These are phyloP conservation scores for Xerocomus brunneocitrinus DNA, from an alignment of 768 basidiomycete species.

Conservation along the genomic window DNA sequence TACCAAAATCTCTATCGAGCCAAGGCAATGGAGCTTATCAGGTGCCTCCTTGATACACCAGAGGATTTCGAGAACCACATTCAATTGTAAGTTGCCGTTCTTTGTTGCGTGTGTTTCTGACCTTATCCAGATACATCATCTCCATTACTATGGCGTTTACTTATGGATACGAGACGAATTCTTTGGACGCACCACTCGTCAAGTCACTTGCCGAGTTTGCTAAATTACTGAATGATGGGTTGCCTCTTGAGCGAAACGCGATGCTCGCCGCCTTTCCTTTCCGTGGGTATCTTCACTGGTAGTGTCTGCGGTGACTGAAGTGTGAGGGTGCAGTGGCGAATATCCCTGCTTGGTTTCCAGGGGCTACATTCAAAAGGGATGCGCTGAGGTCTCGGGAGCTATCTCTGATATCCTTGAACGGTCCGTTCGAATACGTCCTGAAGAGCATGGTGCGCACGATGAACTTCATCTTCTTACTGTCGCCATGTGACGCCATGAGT, in stretches of 20 bases:
- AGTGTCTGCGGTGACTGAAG: background rate
- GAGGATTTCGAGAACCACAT: conserved; percentile 24
- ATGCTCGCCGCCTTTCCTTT: conserved; percentile 30
- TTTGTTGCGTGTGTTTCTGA: background rate
- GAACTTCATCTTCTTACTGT: background rate
- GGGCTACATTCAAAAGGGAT: conserved; percentile 27
- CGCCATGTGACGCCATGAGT: conserved; percentile 1
- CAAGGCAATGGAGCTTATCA: conserved; percentile 19
- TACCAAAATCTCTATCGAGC: conserved; percentile 22
- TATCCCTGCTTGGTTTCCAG: conserved; percentile 29
- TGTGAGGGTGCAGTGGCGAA: conserved; percentile 18
- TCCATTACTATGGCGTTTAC: conserved; percentile 31
- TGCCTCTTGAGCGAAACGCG: conserved; percentile 24
- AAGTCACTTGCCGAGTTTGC: conserved; percentile 23
- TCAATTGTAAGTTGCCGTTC: conserved; percentile 12
- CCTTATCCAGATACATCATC: conserved; percentile 22
- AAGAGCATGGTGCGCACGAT: conserved; percentile 20
- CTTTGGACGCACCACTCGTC: conserved; percentile 25
- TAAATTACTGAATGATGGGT: conserved; percentile 19
- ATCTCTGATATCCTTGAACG: conserved; percentile 20
- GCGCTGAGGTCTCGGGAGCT: conserved; percentile 25
- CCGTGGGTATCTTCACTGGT: conserved; percentile 10
- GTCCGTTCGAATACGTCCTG: conserved; percentile 27
- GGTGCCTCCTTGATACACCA: conserved; percentile 20
- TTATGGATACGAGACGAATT: conserved; percentile 26